Evolutionary conservation across 768 basidiomycete genomes (phyloP).

Genomic region (Fomitopsis serialis): DNA sequence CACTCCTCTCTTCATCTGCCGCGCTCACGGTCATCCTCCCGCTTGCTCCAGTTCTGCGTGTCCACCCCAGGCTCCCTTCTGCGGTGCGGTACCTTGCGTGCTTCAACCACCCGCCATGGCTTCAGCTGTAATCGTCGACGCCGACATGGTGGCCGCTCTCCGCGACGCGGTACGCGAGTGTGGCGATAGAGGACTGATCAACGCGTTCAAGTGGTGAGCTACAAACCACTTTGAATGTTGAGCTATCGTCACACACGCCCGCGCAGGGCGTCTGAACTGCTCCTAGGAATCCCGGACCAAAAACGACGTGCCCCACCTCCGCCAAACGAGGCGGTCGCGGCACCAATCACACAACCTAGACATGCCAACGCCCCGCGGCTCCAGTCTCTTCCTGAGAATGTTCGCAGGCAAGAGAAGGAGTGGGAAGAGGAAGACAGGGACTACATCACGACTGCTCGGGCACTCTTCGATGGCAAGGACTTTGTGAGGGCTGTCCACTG

Average conservation of each 20-base stretch:
- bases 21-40: background rate
- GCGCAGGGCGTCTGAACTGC: slow-evolving; percentile 70
- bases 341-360: slow-evolving; percentile 9
- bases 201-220: slow-evolving; percentile 74
- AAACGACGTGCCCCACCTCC: slow-evolving; percentile 34
- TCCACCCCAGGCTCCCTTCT: no score
- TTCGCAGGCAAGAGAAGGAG: slow-evolving; percentile 35
- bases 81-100: no score
- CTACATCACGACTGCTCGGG: slow-evolving; percentile 61
- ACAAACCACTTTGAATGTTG: background rate
- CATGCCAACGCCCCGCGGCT: slow-evolving; percentile 34
- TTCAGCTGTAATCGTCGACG: slow-evolving; percentile 30
- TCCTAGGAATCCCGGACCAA: slow-evolving; percentile 50
- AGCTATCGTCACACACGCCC: background rate
- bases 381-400: slow-evolving; percentile 27
- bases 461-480: slow-evolving; percentile 74
- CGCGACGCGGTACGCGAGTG: slow-evolving; percentile 66
- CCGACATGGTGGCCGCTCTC: slow-evolving; percentile 49
- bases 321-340: slow-evolving; percentile 29
- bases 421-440: slow-evolving; percentile 66
- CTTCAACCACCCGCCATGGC: background rate
- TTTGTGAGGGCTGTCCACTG: slow-evolving; percentile 66
- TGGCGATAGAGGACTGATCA: slow-evolving; percentile 60
- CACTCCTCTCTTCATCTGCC: background rate
- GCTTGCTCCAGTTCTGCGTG: no score